Base-by-base conservation (phyloP, 352 stramenopile species). In the Phytopythium mirpurense region DNA sequence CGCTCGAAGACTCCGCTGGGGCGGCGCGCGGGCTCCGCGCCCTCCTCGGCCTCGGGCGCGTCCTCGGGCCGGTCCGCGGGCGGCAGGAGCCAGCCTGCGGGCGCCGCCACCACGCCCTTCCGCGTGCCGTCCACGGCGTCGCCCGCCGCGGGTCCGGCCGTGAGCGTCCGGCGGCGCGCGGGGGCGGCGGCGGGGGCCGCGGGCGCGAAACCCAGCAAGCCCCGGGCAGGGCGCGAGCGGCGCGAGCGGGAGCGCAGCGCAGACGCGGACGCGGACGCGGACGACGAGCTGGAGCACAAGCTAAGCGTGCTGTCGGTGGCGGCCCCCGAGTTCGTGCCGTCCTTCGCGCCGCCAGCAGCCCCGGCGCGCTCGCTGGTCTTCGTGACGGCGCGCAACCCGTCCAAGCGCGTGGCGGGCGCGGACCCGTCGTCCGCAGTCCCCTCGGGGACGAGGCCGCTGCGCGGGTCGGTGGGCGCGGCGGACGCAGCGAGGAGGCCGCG, bases 231-330 rank as follows among this genome's bases (percentile, higher is more conserved):
- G 26, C 79, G 79, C 43, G 72, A 81, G 38, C 79, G 76, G 44
- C 75, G 78, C 16, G 69, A 78, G 56, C 78, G 74, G 14, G 54
- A 69, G 53, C 74, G 65, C 32, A 86, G 66, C 43, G 57, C 78
- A 44, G 71, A 83, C 45, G 72, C 74, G 21, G 72, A 65, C 41
- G 56, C 78, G 44, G 69, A 83, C 48, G 72, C 74, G 21, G 74
- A 65, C 43, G 67, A 83, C 23, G 76, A 90, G 40, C 63, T 90
- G 27, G 70, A 86, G 57, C 62, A 83, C 59, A 78, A 74, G 49
- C 86, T 90, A 42, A 75, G 76, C 40, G 74, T 74, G 32, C 61
- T 86, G 21, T 76, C 76, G 26, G 63, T 80, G 16, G 60, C 64
- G 11, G 79, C 79, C 35, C 74, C 76, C 0, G 72, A 63, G 27